Evolutionary conservation across 192 early-diverging fungal species (phyloP).

Genomic region (Mortierella antarctica): DNA sequence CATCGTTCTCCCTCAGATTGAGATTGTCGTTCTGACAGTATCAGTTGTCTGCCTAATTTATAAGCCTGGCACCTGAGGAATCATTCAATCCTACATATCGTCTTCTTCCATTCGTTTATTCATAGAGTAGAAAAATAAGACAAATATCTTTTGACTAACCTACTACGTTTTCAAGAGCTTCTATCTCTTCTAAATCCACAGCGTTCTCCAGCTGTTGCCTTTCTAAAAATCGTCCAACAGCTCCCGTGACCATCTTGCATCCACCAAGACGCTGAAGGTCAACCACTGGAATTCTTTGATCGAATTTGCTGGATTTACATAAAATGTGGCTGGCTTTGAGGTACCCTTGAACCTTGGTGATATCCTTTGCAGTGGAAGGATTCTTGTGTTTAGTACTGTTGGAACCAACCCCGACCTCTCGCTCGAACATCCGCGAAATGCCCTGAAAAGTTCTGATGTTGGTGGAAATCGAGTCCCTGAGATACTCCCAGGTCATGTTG

Average conservation of each 20-base stretch:
- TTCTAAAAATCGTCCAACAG: conserved; percentile 3
- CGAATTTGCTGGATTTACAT: background rate
- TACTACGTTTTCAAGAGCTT: conserved; percentile 2
- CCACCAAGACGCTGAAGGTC: conserved; percentile 18
- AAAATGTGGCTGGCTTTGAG: background rate
- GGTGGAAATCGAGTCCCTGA: conserved; percentile 22
- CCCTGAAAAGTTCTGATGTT: conserved; percentile 29
- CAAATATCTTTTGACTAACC: background rate
- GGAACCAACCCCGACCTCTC: conserved; percentile 13
- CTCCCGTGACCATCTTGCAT: conserved; percentile 15
- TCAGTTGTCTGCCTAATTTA: too few relatives aligned
- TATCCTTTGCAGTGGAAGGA: background rate
- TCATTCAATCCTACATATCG: background rate
- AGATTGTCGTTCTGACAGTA: too few relatives aligned
- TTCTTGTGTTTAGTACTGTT: conserved; percentile 10
- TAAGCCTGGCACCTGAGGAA: background rate
- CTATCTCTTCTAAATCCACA: conserved; percentile 19
- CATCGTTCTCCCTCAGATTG: too few relatives aligned
- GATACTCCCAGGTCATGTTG: conserved; percentile 32
- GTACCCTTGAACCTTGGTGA: conserved; percentile 3
- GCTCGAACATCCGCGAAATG: conserved; percentile 26
- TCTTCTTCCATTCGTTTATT: conserved; percentile 2
- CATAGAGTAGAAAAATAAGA: background rate
- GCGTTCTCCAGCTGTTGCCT: conserved; percentile 1
- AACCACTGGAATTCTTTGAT: conserved; percentile 2